Percentiles rank a stretch among this genome's conserved stretches.
phyloP scores from a whole-genome alignment of 2,329 filamentous ascomycete species.

The Lachnellula hyalina region DNA sequence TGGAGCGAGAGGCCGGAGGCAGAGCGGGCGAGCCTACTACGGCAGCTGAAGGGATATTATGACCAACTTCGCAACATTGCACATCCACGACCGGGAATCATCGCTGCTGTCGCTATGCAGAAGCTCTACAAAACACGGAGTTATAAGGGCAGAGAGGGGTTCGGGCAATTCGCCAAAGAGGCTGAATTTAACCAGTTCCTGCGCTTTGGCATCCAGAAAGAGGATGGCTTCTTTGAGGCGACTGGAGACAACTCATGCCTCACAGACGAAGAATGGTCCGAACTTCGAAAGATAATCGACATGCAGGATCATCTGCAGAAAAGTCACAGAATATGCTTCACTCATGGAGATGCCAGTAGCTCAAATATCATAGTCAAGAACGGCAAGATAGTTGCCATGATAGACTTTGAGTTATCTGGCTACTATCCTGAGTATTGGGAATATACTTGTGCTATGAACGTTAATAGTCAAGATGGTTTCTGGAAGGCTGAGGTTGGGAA shows the following conservation, averaged over 20 bases:
- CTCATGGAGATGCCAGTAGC: background rate
- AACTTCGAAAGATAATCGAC: background rate
- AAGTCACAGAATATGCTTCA: background rate
- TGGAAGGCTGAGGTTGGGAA: background rate
- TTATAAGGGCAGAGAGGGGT: background rate
- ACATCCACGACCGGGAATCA: background rate
- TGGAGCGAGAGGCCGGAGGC: background rate
- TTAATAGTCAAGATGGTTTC: background rate
- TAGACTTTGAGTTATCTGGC: background rate
- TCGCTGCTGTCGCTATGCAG: background rate
- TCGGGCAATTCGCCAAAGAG: background rate
- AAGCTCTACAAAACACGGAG: background rate
- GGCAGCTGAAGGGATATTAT: background rate
- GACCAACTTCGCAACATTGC: background rate
- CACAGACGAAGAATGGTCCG: background rate
- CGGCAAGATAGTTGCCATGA: background rate
- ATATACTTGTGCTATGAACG: background rate
- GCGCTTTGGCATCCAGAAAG: background rate
- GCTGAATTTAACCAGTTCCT: background rate
- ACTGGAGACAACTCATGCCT: background rate
- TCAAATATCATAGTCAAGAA: background rate
- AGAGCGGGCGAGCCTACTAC: background rate
- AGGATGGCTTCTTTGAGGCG: background rate
- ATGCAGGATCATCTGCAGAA: background rate
- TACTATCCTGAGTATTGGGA: background rate